Evolutionary conservation across 2,329 filamentous ascomycete genomes (phyloP), one percentile per base, ranked within the genome.

Genomic region (Neonectria neomacrospora): DNA sequence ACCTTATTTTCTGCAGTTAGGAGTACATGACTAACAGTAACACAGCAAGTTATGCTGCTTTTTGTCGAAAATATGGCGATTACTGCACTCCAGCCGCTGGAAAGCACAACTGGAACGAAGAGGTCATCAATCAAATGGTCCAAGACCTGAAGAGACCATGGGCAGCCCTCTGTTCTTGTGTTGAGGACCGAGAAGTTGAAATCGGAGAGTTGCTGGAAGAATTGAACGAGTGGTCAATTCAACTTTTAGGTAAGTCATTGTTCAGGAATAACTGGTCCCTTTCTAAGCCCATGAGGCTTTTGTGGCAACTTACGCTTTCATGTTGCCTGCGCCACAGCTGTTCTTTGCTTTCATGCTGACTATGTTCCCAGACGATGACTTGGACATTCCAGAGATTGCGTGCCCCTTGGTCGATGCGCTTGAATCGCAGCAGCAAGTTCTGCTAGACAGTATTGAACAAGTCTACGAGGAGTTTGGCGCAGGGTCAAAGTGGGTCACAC

Each of bases 51-150:
- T 84, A 82, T 54, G 59, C 75, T 18, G 80, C 82, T 0, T 84
- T 83, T 59, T 83, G 80, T 53, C 71, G 76, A 14, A 73, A 83
- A 0, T 80, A 74, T 53, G 82, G 82, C 0, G 64, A 73, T 8
- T 64, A 83, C 53, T 55, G 0, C 3, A 82, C 80, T 0, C 0
- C 3, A 0, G 39, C 45, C 0, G 66, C 61, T 3, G 76, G 76
- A 0, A 42, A 34, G 1, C 76, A 65, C n/a, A 78, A 79, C 58
- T 85, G 82, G 82, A 85, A 85, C 54, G 70, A 78, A 52, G 80
- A 84, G 67, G 78, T 78, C 0, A 81, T 82, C 3, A 30, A 58
- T 1, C 39, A 39, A 1, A 81, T 84, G 80, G 72, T 67, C 0
- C 14, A 32, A 1, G 77, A 80, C 32, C 52, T 82, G 30, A 56